Conservation (phyloP, 805 yeast genomes). For the Nakazawaea wickerhamii region DNA sequence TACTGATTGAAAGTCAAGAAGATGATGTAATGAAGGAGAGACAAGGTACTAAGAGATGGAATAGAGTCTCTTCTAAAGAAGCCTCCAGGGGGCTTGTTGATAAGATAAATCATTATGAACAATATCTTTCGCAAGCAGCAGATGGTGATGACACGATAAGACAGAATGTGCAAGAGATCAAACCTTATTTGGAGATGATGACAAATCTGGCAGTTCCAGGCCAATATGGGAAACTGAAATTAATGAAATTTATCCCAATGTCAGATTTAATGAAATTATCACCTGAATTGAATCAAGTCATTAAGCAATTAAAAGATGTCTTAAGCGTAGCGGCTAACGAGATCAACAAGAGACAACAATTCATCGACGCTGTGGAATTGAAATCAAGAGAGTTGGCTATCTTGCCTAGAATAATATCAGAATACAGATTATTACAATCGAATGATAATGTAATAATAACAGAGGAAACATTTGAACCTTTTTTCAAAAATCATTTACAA, state of each 20-base stretch:
- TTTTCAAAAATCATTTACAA: slow-evolving; percentile 36
- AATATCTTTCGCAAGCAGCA: slow-evolving; percentile 51
- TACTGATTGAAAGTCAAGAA: slow-evolving; percentile 48
- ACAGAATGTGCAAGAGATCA: slow-evolving; percentile 42
- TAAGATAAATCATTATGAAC: slow-evolving; percentile 38
- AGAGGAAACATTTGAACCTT: slow-evolving; percentile 29
- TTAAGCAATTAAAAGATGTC: slow-evolving; percentile 32
- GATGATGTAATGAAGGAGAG: slow-evolving; percentile 46
- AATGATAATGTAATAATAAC: slow-evolving; percentile 19
- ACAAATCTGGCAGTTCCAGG: slow-evolving; percentile 22
- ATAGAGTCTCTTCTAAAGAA: slow-evolving; percentile 37
- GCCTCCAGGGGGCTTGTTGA: slow-evolving; percentile 35
- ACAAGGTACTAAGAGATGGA: slow-evolving; percentile 55
- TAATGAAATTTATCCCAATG: slow-evolving; percentile 34
- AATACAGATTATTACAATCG: slow-evolving; percentile 30
- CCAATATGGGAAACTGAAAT: slow-evolving; percentile 25
- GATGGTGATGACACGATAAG: slow-evolving; percentile 54
- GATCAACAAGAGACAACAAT: slow-evolving; percentile 32
- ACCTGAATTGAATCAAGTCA: slow-evolving; percentile 25
- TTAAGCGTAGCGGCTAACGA: slow-evolving; percentile 27
- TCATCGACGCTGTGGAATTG: slow-evolving; percentile 36
- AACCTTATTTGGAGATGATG: slow-evolving; percentile 37
- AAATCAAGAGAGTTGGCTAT: slow-evolving; percentile 43
- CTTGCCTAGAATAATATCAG: slow-evolving; percentile 47
- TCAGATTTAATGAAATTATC: slow-evolving; percentile 31